Percentiles rank a stretch among this genome's conserved stretches.
Conservation (phyloP, 2,329 filamentous ascomycete species). For the Fragosphaeria purpurea region DNA sequence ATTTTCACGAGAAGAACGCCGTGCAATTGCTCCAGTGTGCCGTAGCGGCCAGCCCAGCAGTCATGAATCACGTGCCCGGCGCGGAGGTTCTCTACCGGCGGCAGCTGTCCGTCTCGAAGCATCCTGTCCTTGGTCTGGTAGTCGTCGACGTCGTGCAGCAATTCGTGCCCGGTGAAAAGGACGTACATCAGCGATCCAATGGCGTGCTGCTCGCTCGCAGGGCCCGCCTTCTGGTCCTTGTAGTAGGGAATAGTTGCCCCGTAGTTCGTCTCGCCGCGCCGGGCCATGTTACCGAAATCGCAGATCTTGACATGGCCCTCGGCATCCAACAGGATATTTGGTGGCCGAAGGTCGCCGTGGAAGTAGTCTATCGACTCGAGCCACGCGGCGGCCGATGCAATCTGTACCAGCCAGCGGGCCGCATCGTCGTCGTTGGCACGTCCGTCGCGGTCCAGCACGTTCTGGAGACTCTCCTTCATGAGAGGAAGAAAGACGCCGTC, state of each 20-base stretch:
- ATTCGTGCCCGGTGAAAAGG: neutral
- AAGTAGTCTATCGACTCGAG: neutral
- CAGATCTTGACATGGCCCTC: neutral
- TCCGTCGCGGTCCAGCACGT: neutral
- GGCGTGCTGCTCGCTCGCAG: neutral
- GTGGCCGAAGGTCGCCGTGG: neutral
- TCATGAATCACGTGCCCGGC: neutral
- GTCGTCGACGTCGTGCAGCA: neutral
- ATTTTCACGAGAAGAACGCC: neutral
- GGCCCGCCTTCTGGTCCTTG: neutral
- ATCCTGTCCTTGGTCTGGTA: neutral
- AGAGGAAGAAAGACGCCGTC: neutral
- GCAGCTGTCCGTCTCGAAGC: neutral
- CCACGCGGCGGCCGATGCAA: neutral
- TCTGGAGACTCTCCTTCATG: neutral
- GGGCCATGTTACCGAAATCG: neutral
- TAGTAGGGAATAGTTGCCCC: neutral
- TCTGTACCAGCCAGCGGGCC: neutral
- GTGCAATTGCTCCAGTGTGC: neutral
- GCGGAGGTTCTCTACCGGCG: neutral
- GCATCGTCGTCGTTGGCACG: neutral
- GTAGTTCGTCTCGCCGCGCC: neutral
- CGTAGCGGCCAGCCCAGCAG: neutral
- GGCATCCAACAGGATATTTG: neutral
- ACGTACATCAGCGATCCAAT: neutral